Conservation (phyloP, 2,329 filamentous ascomycete species). For the Phialocephala subalpina region DNA sequence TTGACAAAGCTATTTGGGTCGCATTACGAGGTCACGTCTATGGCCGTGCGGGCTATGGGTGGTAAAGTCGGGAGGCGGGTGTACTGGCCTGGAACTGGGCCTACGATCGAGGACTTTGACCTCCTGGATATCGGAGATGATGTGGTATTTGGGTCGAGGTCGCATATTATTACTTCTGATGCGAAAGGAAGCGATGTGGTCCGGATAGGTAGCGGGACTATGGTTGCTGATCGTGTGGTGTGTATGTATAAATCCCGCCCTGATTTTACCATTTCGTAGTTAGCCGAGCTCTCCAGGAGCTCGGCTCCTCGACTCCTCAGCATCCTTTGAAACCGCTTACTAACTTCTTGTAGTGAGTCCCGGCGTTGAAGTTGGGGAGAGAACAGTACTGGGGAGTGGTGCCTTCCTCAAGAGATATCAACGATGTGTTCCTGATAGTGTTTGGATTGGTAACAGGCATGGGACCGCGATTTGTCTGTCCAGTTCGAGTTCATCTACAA, state of each 20-base stretch:
- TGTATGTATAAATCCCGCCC: too few relatives aligned
- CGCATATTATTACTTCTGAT: conserved; percentile 61
- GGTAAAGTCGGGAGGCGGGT: conserved; percentile 59
- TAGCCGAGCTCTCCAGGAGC: too few relatives aligned
- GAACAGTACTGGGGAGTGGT: conserved; percentile 61
- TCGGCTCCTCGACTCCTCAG: too few relatives aligned
- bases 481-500: not conserved
- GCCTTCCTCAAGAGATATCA: conserved; percentile 56
- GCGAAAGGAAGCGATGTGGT: conserved; percentile 56
- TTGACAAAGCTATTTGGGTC: conserved; percentile 59
- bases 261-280: too few relatives aligned
- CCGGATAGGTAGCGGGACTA: conserved; percentile 56
- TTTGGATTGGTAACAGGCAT: conserved; percentile 60
- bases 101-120: conserved; percentile 61
- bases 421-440: conserved; percentile 53
- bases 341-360: too few relatives aligned
- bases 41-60: conserved; percentile 58
- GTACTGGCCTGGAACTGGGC: conserved; percentile 66
- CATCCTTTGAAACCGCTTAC: too few relatives aligned
- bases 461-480: conserved; percentile 57
- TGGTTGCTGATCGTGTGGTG: conserved; percentile 67
- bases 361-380: conserved; percentile 56
- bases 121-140: conserved; percentile 63
- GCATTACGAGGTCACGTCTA: conserved; percentile 63
- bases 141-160: conserved; percentile 66